Percentiles rank a stretch among this genome's conserved stretches.
Conservation (phyloP, 2,329 filamentous ascomycete species). For the Aureobasidium leucospermi region DNA sequence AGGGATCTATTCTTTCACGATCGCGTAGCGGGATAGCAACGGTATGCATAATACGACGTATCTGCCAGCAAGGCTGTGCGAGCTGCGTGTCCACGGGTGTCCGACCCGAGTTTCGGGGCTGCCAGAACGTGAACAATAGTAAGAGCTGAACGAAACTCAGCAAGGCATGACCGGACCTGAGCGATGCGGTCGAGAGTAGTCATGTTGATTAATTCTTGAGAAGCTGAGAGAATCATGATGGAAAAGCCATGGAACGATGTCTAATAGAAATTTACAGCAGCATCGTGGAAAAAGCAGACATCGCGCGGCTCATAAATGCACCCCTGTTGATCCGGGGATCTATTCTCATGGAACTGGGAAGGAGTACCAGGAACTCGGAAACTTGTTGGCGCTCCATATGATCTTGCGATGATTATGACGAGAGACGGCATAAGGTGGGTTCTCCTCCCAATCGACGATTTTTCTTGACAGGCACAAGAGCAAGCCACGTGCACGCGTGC, state of each 20-base stretch:
- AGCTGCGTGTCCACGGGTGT: background rate
- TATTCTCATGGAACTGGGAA: background rate
- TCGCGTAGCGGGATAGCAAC: background rate
- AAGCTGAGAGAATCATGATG: background rate
- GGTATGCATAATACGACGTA: background rate
- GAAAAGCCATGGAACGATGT: background rate
- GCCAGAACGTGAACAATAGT: background rate
- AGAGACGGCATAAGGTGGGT: background rate
- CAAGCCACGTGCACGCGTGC: conserved; percentile 7
- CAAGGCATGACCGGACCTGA: background rate
- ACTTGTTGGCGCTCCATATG: background rate
- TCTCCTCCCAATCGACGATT: background rate
- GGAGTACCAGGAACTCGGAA: background rate
- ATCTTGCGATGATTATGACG: conserved; percentile 1
- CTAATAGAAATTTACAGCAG: background rate
- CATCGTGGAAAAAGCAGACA: conserved; percentile 10
- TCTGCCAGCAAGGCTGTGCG: background rate
- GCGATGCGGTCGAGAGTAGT: background rate
- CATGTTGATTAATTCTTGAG: background rate
- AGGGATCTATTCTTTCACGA: background rate
- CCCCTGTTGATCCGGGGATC: conserved; percentile 13
- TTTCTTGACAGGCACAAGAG: background rate
- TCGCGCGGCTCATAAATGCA: background rate
- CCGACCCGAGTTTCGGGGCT: conserved; percentile 5
- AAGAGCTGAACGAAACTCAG: background rate